Conservation (phyloP, 2,329 filamentous ascomycete species). For the Fusarium luffae region DNA sequence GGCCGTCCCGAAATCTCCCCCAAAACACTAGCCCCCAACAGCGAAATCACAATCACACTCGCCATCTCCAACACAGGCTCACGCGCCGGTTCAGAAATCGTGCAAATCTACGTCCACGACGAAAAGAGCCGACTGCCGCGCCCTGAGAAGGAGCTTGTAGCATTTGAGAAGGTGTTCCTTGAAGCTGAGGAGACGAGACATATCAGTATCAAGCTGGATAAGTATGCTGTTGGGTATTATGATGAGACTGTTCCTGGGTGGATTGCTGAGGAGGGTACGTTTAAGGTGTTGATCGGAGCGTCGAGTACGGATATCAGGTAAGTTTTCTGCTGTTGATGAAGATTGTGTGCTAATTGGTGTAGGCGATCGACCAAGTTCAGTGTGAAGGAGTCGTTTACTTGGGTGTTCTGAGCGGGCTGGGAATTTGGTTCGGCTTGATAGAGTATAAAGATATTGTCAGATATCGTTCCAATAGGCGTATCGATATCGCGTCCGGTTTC, state of each 20-base stretch:
- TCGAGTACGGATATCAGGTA: conserved; percentile 73
- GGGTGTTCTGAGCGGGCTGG: conserved; percentile 63
- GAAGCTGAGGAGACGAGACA: conserved; percentile 66
- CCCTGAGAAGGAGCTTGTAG: conserved; percentile 76
- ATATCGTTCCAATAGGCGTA: background rate
- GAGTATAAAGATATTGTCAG: background rate
- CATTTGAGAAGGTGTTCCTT: conserved; percentile 73
- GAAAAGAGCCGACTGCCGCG: conserved; percentile 70
- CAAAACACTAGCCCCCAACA: conserved; percentile 53
- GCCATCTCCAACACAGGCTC: conserved; percentile 66
- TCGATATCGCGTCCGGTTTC: background rate
- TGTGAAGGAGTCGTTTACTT: conserved; percentile 72
- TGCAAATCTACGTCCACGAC: conserved; percentile 76
- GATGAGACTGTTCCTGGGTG: conserved; percentile 68
- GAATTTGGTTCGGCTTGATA: background rate
- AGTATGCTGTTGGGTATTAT: conserved; percentile 69
- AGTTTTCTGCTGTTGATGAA: conserved; percentile 29
- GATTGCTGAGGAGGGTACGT: conserved; percentile 73
- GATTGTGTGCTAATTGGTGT: conserved; percentile 15
- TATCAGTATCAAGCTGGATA: conserved; percentile 58
- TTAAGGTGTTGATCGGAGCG: conserved; percentile 70
- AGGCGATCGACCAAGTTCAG: conserved; percentile 65
- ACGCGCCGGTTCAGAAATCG: conserved; percentile 69
- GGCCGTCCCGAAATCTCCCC: conserved; percentile 64
- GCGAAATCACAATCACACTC: conserved; percentile 58